Base-by-base conservation (phyloP, 2,329 filamentous ascomycete species). In the Plectosphaerella sp. region DNA sequence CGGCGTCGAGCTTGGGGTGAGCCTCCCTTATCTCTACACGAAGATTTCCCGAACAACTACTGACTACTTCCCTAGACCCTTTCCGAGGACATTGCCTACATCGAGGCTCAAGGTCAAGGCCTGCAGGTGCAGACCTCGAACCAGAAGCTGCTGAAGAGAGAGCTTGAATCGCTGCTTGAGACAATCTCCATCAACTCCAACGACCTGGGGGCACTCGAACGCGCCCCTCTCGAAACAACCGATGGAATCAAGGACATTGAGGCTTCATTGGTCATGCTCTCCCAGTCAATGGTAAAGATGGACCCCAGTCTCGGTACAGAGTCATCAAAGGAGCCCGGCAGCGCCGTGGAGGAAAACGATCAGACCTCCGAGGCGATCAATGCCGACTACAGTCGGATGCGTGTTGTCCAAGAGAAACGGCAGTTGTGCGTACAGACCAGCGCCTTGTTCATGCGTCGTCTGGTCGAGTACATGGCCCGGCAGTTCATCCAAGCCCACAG, bases 51-150 rank as follows among this genome's bases (percentile, higher is more conserved):
- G 11, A 33, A 24, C 11, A 2, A 14, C 20, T 10, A 43, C 65
- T 70, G 54, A 69, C 45, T 53, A 10, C n/a, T 12, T 5, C 15
- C 25, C 22, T 63, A 95, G 88, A 97, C 92, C 47, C 78, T 99
- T 28, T 91, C 92, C 52, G 93, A 97, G 48, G 94, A 99, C 62
- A 95, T 99, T 61, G 87, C 91, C 4, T 97, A 95, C 66, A 97
- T 99, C 58, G 94, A 99, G 72, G 91, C 94, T 2, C 94, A 99
- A 69, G 92, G 91, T 7, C 93, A 99, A 71, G 94, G 94, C 75
- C 75, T 99, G 46, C 94, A 99, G 64, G 93, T 99, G 7, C 94
- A 97, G 70, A 93, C 93, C 18, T 91, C 94, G 41, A 99, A 99
- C 62, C 94, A 99, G 67, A 96, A 96, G 67, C 80, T 96, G 25